These are phyloP conservation scores for Coffea eugenioides DNA, from an alignment of 257 asterid species.

Conservation along the genomic window DNA sequence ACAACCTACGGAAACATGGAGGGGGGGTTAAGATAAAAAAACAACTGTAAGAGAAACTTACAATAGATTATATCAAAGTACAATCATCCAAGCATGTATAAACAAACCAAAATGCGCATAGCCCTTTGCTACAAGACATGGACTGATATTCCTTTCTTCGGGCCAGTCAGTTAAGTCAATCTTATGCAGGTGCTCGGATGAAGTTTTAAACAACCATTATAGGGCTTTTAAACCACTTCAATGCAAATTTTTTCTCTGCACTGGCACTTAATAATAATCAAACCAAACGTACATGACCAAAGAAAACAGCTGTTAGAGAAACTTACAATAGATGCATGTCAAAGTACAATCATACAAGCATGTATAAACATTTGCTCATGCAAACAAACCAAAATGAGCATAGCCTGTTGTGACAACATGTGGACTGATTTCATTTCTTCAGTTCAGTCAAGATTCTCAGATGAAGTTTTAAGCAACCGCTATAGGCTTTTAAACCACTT, in stretches of 20 bases:
- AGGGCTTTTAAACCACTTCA: background rate
- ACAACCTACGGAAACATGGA: slow-evolving; percentile 43
- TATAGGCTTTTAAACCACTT: background rate
- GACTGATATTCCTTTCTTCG: background rate
- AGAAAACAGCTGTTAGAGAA: background rate
- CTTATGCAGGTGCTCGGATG: background rate
- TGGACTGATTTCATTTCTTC: background rate
- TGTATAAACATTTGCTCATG: too few species aligned
- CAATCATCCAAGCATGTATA: background rate
- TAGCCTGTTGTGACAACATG: background rate
- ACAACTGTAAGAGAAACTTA: background rate
- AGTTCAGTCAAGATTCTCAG: background rate
- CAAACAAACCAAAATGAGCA: background rate
- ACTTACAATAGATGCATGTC: background rate
- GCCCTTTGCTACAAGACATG: background rate
- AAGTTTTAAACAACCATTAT: background rate
- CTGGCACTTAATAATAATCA: background rate
- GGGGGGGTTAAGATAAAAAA: background rate
- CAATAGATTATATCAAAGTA: background rate
- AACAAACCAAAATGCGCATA: too few species aligned
- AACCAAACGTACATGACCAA: background rate
- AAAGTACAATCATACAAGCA: too few species aligned
- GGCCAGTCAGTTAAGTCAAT: background rate
- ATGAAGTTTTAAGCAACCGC: background rate
- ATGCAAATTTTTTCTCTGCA: background rate